Evolutionary conservation across 2,329 filamentous ascomycete genomes (phyloP), one percentile per base, ranked within the genome.

Genomic region (Nemania serpens): DNA sequence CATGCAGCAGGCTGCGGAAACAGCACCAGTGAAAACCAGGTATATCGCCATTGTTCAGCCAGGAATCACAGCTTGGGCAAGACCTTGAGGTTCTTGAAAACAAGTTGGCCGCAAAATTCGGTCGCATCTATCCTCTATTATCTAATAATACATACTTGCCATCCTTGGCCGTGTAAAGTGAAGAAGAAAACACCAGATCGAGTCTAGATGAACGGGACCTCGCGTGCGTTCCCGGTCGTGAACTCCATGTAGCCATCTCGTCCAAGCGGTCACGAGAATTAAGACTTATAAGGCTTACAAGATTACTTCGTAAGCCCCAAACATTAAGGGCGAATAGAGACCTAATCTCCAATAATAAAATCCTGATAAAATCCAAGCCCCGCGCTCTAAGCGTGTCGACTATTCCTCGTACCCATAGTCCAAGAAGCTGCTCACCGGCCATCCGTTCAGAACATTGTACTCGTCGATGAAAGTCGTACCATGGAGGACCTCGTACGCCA

Each of bases 101-200:
- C n/a, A n/a, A n/a, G n/a, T n/a, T n/a, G n/a, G n/a, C n/a, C n/a
- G n/a, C n/a, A n/a, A n/a, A n/a, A n/a, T n/a, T n/a, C n/a, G n/a
- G n/a, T n/a, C n/a, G n/a, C n/a, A n/a, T n/a, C n/a, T n/a, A n/a
- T n/a, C n/a, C n/a, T n/a, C n/a, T n/a, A n/a, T n/a, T n/a, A 29
- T 29, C 25, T 29, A 29, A 29, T n/a, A 7, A 29, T 29, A 29
- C 25, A 29, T 29, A n/a, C n/a, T n/a, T n/a, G n/a, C n/a, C n/a
- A n/a, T n/a, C n/a, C n/a, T n/a, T n/a, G n/a, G n/a, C n/a, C n/a
- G n/a, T n/a, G n/a, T n/a, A n/a, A n/a, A n/a, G n/a, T n/a, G n/a
- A 29, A 29, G 7, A 29, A 7, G 3, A 29, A 76, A 77, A 53
- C 62, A 84, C n/a, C n/a, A 62, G 81, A 84, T 72, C 74, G 74